Evolutionary conservation across 306 rosid species (phyloP).

Genomic region (Clitoria ternatea): DNA sequence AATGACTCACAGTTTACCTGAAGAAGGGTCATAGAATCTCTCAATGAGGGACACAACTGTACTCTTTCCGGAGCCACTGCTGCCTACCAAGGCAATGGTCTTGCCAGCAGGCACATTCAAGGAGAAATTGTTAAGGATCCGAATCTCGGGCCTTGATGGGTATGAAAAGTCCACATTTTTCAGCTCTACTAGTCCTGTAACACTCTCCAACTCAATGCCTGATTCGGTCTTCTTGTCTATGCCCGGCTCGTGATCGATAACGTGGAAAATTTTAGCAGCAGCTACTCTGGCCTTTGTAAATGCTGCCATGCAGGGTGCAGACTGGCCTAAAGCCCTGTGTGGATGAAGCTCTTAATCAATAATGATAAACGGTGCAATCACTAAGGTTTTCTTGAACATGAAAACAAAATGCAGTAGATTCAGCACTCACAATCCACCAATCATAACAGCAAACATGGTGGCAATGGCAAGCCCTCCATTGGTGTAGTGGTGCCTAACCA

Average conservation of each 20-base stretch:
- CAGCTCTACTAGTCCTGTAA: conserved; percentile 78
- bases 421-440: conserved; percentile 80
- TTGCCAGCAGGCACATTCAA: conserved; percentile 77
- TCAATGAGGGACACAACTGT: conserved; percentile 87
- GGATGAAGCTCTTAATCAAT: background rate
- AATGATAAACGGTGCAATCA: background rate
- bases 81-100: conserved; percentile 88
- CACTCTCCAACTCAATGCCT: conserved; percentile 63
- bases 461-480: conserved; percentile 91
- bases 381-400: background rate
- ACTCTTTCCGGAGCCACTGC: conserved; percentile 95
- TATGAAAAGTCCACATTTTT: conserved; percentile 72
- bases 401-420: conserved; percentile 1
- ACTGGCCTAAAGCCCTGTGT: conserved; percentile 72
- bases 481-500: conserved; percentile 74
- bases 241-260: conserved; percentile 74
- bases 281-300: conserved; percentile 87
- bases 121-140: conserved; percentile 54
- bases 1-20: conserved; percentile 41
- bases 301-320: conserved; percentile 82
- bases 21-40: conserved; percentile 81
- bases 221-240: conserved; percentile 60
- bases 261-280: conserved; percentile 66
- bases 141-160: conserved; percentile 82
- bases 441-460: conserved; percentile 90